phyloP scores from a whole-genome alignment of 2,329 filamentous ascomycete genomes.

The Lecanicillium sp. region DNA sequence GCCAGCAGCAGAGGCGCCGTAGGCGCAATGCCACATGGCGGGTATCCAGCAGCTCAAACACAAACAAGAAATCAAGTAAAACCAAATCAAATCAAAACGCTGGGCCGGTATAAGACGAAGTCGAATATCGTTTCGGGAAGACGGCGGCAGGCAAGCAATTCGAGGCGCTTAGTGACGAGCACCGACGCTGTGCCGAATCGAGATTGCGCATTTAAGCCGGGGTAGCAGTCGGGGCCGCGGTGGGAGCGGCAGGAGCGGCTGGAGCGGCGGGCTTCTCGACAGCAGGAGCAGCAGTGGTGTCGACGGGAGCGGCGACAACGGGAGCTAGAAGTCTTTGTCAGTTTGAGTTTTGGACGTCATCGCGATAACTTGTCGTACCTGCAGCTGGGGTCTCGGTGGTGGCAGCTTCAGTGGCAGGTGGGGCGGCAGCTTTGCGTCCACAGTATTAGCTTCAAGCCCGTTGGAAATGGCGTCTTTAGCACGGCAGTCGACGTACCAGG shows the following conservation, averaged over 20 bases:
- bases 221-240: slow-evolving; percentile 14
- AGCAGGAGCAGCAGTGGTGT: slow-evolving; percentile 11
- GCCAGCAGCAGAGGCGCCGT: slow-evolving; percentile 2
- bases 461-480: background rate
- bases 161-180: background rate
- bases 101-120: background rate
- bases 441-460: slow-evolving; percentile 10
- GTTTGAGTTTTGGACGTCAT: background rate
- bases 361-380: slow-evolving; percentile 3
- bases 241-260: slow-evolving; percentile 19
- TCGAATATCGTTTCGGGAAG: too few species aligned
- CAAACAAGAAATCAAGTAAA: slow-evolving; percentile 7
- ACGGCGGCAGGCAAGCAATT: too few species aligned
- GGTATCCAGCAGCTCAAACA: slow-evolving; percentile 15
- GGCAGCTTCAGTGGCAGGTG: slow-evolving; percentile 21
- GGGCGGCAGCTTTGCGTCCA: slow-evolving; percentile 17
- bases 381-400: slow-evolving; percentile 13
- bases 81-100: background rate
- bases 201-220: background rate
- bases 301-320: slow-evolving; percentile 8
- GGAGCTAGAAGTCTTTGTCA: background rate
- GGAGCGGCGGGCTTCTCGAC: slow-evolving; percentile 15
- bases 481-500: slow-evolving; percentile 12
- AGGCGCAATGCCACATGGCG: slow-evolving; percentile 2
- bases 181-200: background rate